Conservation (phyloP, 306 rosid genomes). For the Aeschynomene evenia region DNA sequence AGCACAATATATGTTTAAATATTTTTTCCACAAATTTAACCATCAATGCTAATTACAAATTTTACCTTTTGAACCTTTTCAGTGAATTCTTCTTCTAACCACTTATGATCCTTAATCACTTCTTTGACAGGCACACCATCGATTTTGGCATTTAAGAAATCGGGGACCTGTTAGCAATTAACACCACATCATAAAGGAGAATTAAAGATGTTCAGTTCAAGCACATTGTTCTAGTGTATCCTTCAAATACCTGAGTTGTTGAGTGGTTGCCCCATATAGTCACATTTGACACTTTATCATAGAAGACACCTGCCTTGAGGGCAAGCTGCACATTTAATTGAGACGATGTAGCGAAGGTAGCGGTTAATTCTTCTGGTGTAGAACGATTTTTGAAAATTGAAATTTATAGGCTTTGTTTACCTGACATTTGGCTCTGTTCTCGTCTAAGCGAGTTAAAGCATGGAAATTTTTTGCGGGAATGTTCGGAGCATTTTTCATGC, state of each 20-base stretch:
- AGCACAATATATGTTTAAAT: background rate
- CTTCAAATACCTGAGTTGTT: constrained; percentile 80
- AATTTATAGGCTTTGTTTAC: constrained; percentile 38
- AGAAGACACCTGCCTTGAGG: constrained; percentile 97
- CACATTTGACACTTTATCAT: constrained; percentile 88
- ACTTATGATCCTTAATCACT: constrained; percentile 79
- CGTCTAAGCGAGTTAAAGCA: constrained; percentile 94
- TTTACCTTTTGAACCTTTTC: constrained; percentile 83
- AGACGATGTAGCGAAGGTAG: constrained; percentile 27
- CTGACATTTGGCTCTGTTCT: constrained; percentile 98
- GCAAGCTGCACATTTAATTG: constrained; percentile 61
- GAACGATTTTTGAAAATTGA: background rate
- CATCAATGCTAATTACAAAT: background rate
- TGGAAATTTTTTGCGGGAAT: constrained; percentile 92
- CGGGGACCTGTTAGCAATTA: constrained; percentile 71
- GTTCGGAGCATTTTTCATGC: constrained; percentile 97
- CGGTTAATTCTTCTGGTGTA: background rate
- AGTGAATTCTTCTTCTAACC: constrained; percentile 95
- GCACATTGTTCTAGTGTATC: constrained; percentile 2
- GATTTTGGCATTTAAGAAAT: constrained; percentile 86
- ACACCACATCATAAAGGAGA: constrained; percentile 20
- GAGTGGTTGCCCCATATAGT: constrained; percentile 99
- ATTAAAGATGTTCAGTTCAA: background rate
- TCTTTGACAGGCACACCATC: constrained; percentile 82
- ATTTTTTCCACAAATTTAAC: constrained; percentile 2